phyloP scores from a whole-genome alignment of 2,329 filamentous ascomycete genomes.

The Didymella sp. region DNA sequence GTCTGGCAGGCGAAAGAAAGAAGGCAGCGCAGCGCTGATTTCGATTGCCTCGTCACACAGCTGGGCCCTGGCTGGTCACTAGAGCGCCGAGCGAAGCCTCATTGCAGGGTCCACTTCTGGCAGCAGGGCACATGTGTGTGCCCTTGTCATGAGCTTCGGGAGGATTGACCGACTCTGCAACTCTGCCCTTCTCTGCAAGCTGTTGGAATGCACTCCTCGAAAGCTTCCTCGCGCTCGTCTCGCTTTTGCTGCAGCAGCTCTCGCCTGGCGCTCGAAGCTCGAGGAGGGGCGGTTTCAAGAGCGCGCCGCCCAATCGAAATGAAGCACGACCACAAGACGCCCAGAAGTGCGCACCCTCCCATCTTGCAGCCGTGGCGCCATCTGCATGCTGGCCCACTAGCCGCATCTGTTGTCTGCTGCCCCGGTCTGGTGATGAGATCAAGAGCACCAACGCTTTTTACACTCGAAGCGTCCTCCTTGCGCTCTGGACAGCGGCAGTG shows the following conservation, averaged over 20 bases:
- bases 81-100: slow-evolving; percentile 10
- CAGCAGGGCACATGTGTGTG: slow-evolving; percentile 4
- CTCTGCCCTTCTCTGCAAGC: background rate
- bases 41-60: slow-evolving; percentile 15
- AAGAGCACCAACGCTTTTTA: slow-evolving; percentile 8
- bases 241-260: slow-evolving; percentile 24
- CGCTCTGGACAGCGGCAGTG: background rate
- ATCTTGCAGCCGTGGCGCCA: slow-evolving; percentile 20
- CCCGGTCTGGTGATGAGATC: slow-evolving; percentile 21
- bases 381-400: slow-evolving; percentile 20
- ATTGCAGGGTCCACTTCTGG: slow-evolving; percentile 2
- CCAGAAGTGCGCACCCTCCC: slow-evolving; percentile 9
- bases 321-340: slow-evolving; percentile 8
- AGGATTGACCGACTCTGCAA: background rate
- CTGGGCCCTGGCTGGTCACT: slow-evolving; percentile 8
- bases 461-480: background rate
- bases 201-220: background rate
- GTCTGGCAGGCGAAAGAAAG: slow-evolving; percentile 1
- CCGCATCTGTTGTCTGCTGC: slow-evolving; percentile 18
- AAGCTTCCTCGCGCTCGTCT: slow-evolving; percentile 19
- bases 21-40: slow-evolving; percentile 9
- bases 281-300: slow-evolving; percentile 17
- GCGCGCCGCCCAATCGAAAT: slow-evolving; percentile 8
- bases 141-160: slow-evolving; percentile 10
- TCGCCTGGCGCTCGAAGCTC: slow-evolving; percentile 13